Base-by-base conservation (phyloP, 805 yeast species). In the Priceomyces haplophilus region DNA sequence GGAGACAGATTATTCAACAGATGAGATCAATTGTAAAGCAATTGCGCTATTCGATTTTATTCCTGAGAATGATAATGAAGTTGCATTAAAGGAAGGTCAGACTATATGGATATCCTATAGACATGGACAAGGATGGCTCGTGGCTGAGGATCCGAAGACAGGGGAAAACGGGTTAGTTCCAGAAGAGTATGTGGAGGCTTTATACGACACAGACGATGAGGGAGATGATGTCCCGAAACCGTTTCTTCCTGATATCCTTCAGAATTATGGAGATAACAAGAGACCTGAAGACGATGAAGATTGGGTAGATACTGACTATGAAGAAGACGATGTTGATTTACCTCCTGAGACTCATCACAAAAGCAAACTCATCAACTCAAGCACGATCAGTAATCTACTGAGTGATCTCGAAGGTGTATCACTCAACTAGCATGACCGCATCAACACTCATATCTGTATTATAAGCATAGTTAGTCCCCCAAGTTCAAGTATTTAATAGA, bases 111-210 rank as follows among this genome's bases (percentile, higher is more conserved):
- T 93, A 23, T 80, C 84, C 45, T 91, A 90, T 61, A 79, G 95
- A 44, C 96, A 91, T 61, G 98, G 98, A 19, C 97, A 91, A 61
- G 99, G 99, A 6, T 93, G 99, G 99, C 75, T 93, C 3, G 97
- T 93, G 40, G 98, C 97, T 0, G 82, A 79, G 52, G 89, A 88
- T 55, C 83, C 87, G 1, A 72, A 57, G 20, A 75, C 85, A 2
- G 88, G 88, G 1, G 85, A 82, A 48, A 86, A 95, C 10, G 99
- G 99, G 1, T 76, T 93, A 40, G 95, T 93, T 4, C 99, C 99
- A 1, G 96, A 90, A 55, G 97, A 87, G 54, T 93, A 90, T 55
- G 97, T 93, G 23, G 84, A 86, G 43, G 60, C 77, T 4, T 34
- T 63, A 27, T 53, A 58, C 31, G 61, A 51, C 13, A 64, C 61